Base-by-base conservation (phyloP, 176 grass and related monocot species). In the Panicum miliaceum region DNA sequence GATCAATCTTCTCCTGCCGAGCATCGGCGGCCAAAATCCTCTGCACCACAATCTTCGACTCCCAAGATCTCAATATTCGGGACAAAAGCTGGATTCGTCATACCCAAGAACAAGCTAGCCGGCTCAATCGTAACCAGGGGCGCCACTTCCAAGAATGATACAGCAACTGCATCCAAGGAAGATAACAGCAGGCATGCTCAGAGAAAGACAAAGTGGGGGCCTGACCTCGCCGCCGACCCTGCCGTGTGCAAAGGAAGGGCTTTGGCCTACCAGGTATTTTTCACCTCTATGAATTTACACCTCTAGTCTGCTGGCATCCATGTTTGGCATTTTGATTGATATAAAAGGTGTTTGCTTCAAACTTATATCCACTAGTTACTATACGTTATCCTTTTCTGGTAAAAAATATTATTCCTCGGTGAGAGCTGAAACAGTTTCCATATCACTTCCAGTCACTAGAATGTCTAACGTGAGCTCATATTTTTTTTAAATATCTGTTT, bases 21-120 rank as follows among this genome's bases (percentile, higher is more conserved):
- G 56, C 6, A 75, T 68, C 75, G 22, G 22, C 84, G 18, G 62
- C 29, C 63, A 18, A 86, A n/a, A n/a, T n/a, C n/a, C n/a, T n/a
- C n/a, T n/a, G n/a, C n/a, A n/a, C n/a, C n/a, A n/a, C n/a, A n/a
- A n/a, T n/a, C 80, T 76, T 51, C 53, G 40, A 3, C 77, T 52
- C 85, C 85, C 53, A 95, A 90, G 75, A 71, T 85, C 16, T 95
- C 89, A 29, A 86, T 95, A 18, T 93, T 98, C 29, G 91, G 89
- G 35, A 60, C 93, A 62, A 98, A 98, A 90, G 76, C 93, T 81
- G 96, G 93, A 90, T 98, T 98, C 52, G 81, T 98, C 36, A 95
- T 98, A 80, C 96, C 96, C 14, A 98, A 98, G 53, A 98, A 98
- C 32, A 98, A 95, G 83, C 88, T 95, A 35, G 89, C 96, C 25